Conservation (phyloP, 2,329 filamentous ascomycete species). For the Leptographium procerum region DNA sequence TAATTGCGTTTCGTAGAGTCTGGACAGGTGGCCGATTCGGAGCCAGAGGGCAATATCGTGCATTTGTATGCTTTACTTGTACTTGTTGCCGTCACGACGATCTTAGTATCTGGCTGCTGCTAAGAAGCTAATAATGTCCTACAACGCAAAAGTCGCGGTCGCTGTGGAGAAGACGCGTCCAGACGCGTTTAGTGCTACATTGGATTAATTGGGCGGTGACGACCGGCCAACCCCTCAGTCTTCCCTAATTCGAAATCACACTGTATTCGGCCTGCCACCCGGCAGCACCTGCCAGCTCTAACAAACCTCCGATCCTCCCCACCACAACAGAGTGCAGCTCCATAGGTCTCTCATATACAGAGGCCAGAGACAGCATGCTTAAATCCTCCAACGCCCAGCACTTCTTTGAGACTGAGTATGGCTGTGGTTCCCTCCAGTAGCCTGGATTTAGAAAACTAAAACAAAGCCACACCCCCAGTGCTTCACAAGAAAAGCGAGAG, state of each 20-base stretch:
- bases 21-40: not conserved
- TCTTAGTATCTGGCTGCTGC: not conserved
- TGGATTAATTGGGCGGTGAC: not conserved
- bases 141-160: not conserved
- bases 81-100: not conserved
- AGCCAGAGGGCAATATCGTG: not conserved
- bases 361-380: slow-evolving; percentile 29
- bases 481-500: slow-evolving; percentile 33
- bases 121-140: not conserved
- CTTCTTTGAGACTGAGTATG: slow-evolving; percentile 89
- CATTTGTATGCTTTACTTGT: not conserved
- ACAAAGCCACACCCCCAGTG: slow-evolving; percentile 33
- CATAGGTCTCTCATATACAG: not conserved
- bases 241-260: not conserved
- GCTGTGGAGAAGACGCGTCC: not conserved
- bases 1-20: no score
- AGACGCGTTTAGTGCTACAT: not conserved
- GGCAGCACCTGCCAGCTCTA: not conserved
- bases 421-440: not conserved
- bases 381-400: slow-evolving; percentile 62
- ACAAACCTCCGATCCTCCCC: not conserved
- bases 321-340: no score
- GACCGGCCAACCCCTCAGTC: no score
- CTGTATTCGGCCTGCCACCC: not conserved
- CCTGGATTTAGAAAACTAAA: slow-evolving; percentile 9